Base-by-base conservation (phyloP, 306 rosid genomes). In the Astragalus glycyphyllos region DNA sequence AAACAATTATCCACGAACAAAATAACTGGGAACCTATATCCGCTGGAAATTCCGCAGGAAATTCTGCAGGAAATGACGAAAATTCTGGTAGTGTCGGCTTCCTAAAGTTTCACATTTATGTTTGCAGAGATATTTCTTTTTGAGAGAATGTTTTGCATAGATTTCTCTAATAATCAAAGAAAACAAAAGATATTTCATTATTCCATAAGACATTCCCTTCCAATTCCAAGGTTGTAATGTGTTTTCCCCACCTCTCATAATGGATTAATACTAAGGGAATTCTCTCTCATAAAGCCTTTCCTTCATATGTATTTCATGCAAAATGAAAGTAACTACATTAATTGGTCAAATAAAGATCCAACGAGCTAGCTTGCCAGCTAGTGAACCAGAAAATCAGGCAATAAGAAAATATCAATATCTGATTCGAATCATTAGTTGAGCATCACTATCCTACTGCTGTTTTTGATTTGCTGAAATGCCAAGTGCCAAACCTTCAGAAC, bases 401-500 rank as follows among this genome's bases (percentile, higher is more conserved):
- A 64, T 56, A 42, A 68, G 46, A 37, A 53, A 2, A 9, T 35
- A 53, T 55, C 34, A 11, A 15, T 54, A 69, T 48, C 46, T 7
- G 16, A 80, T 23, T 60, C 3, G 40, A 54, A 48, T 51, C 29
- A 70, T 74, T 80, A 82, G 80, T 63, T 88, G 73, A 67, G 69
- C 65, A 60, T 88, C 78, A 62, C 82, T 57, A 0, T 55, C 44
- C 23, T 12, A 14, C 54, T 12, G 42, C 7, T 76, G 62, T 65
- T 77, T 68, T 58, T 81, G 69, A 77, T 23, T 23, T 44, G 50
- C 50, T 61, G 29, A 42, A 68, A 47, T 79, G 78, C 79, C 54
- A 29, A 60, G 74, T 80, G 76, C 81, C 83, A 71, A 70, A 82
- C 77, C 71, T 68, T 73, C 20, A 35, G 58, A 37, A 68, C 48